Base-by-base conservation (phyloP, 2,329 filamentous ascomycete genomes). In the Ophiostoma quercus region DNA sequence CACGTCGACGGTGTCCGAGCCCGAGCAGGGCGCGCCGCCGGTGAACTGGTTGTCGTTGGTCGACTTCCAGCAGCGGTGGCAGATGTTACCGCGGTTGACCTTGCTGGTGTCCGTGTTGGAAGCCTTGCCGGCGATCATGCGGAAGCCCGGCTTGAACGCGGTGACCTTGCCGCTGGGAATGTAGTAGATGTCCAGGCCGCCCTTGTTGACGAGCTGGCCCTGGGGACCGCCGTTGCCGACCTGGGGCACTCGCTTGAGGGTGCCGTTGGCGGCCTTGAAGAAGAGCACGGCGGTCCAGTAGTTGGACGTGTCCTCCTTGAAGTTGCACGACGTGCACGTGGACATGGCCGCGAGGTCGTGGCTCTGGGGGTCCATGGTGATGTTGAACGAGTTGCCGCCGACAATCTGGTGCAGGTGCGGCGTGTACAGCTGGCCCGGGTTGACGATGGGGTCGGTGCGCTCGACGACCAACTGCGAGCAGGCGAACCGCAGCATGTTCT, bases 271-370 rank as follows among this genome's bases (percentile, higher is more conserved):
- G 69, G 77, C 75, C 74, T 79, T 78, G 78, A 80, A 82, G 77
- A 82, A 82, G 78, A 82, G 78, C 74, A 81, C 79, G 70, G 80
- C 79, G 29, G 80, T 82, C 80, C 80, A 82, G 78, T 82, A 82
- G 79, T 82, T 82, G 76, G 79, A 81, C 74, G 78, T 77, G 75
- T 82, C 80, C 74, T 82, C 78, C 71, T 75, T 76, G 76, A 82
- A 82, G 60, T 75, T 80, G 76, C 80, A 82, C 29, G 79, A 81
- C 9, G 80, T 82, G 77, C 80, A 81, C 43, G 77, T 80, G 12
- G 80, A 82, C 67, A 72, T 71, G 60, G 73, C 47, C 11, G 78
- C 74, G 29, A 79, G 76, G 69, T 81, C 79, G 74, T 80, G 77
- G 3, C 71, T 74, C 25, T 70, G 73, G 5, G 78, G 77, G 74